phyloP scores from a whole-genome alignment of 1,139 yeast species.

The Saccharomyces hybrid region DNA sequence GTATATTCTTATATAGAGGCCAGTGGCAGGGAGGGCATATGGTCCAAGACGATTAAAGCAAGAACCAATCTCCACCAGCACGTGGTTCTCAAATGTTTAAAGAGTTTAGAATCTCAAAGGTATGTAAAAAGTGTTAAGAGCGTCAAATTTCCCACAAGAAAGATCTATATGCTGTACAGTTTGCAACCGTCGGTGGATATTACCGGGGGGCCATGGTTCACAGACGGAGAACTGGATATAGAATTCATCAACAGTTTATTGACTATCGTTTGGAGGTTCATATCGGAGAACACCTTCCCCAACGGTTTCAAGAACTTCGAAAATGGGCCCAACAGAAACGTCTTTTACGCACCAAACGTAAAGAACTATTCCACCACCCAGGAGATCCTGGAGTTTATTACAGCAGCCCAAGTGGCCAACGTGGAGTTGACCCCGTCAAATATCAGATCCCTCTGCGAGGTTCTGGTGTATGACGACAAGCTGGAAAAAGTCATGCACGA shows the following conservation, averaged over 20 bases:
- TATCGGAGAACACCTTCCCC: conserved; percentile 71
- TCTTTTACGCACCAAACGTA: conserved; percentile 47
- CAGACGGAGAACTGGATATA: conserved; percentile 88
- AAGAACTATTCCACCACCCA: conserved; percentile 62
- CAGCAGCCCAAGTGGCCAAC: conserved; percentile 66
- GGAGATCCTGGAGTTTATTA: conserved; percentile 68
- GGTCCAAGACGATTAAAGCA: conserved; percentile 91
- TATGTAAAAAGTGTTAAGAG: conserved; percentile 85
- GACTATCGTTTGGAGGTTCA: conserved; percentile 81
- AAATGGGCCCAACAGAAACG: conserved; percentile 19
- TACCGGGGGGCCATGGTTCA: conserved; percentile 99
- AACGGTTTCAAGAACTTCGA: conserved; percentile 44
- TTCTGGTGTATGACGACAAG: conserved; percentile 77
- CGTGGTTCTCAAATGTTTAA: conserved; percentile 78
- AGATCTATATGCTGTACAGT: conserved; percentile 89
- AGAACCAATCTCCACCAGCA: conserved; percentile 90
- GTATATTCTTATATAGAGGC: conserved; percentile 88
- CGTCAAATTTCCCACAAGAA: conserved; percentile 92
- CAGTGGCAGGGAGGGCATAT: conserved; percentile 88
- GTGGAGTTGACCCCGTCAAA: conserved; percentile 72
- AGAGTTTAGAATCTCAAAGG: conserved; percentile 73
- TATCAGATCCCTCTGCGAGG: conserved; percentile 79
- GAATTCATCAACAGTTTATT: conserved; percentile 83
- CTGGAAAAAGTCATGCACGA: conserved; percentile 56
- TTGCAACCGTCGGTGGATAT: conserved; percentile 91